Percentiles rank a stretch among this genome's conserved stretches.
Conservation (phyloP, 2,329 filamentous ascomycete species). For the Fusarium chuoi region DNA sequence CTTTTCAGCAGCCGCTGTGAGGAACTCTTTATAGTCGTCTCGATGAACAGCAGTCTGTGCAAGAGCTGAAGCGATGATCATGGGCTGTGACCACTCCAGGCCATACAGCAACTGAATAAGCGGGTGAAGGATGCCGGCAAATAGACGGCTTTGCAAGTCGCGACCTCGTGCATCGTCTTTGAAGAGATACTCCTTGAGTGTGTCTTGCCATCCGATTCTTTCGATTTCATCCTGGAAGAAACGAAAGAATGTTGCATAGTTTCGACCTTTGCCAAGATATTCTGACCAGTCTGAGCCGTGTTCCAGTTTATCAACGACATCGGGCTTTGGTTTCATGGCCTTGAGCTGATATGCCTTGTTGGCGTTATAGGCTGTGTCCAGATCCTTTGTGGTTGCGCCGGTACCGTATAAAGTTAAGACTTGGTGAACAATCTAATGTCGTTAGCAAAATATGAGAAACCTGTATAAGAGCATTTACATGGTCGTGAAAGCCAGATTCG, state of each 20-base stretch:
- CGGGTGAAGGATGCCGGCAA: constrained; percentile 66
- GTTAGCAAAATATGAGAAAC: not conserved
- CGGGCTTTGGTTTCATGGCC: constrained; percentile 56
- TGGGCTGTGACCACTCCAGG: constrained; percentile 83
- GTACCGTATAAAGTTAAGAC: constrained; percentile 81
- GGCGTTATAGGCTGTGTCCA: constrained; percentile 72
- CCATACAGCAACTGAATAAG: constrained; percentile 88
- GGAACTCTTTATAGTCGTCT: constrained; percentile 63
- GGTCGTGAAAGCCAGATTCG: constrained; percentile 79
- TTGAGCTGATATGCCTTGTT: constrained; percentile 76
- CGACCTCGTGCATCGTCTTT: constrained; percentile 71
- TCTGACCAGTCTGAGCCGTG: constrained; percentile 63
- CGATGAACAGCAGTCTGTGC: constrained; percentile 80
- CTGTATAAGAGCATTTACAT: constrained; percentile 58
- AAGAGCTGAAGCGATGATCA: constrained; percentile 81
- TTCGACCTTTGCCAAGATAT: constrained; percentile 69
- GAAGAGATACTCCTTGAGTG: constrained; percentile 76
- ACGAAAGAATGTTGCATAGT: constrained; percentile 78
- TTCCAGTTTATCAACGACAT: constrained; percentile 64
- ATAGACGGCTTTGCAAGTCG: constrained; percentile 75
- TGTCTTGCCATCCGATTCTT: constrained; percentile 65
- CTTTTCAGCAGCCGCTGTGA: constrained; percentile 62
- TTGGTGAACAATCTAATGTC: constrained; percentile 73
- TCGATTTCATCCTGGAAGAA: constrained; percentile 83
- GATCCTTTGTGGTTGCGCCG: constrained; percentile 67